Evolutionary conservation across 2,329 filamentous ascomycete species (phyloP), one percentile per base, ranked within the genome.

Genomic region (Monosporascus sp.): DNA sequence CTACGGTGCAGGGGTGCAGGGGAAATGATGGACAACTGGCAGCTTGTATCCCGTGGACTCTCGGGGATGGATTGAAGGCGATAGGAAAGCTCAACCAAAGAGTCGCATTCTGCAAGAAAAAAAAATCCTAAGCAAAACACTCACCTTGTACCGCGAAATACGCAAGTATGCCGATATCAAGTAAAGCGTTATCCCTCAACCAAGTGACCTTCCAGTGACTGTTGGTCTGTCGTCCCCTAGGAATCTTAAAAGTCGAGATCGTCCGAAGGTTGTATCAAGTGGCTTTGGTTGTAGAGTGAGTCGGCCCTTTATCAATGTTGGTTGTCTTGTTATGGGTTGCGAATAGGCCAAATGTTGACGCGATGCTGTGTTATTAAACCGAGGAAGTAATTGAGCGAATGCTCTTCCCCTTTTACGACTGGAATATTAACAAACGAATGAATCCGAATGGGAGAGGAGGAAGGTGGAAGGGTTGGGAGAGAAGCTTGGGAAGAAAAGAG

Each of bases 371-470:
- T 49, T 66, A 69, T 68, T 68, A 69, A 68, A 68, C 59, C 51
- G 58, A 67, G 65, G 67, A 69, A 69, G 64, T 58, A 62, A 62
- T 60, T 58, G 59, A 68, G 63, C 65, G 65, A 68, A 60, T 63
- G 66, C 60, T 62, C 62, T 68, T 68, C 67, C 67, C 67, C 59
- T 67, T 59, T 44, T 64, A 63, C 53, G 40, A 54, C 55, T 54
- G 61, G 63, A 68, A 62, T 68, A 67, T 68, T 60, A 65, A 68
- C 65, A 69, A 69, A 69, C 67, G 67, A 69, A 69, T 68, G 67
- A 66, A 68, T 68, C 62, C 66, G 66, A 69, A 68, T 53, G 57
- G 61, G 62, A 65, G 65, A 63, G 63, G 43, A 46, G 43, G 43
- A 46, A 46, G 43, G 1, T 46, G 43, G 24, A 24, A 46, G n/a